These are phyloP conservation scores for Diutina sp. DNA, from an alignment of 1,139 yeast species.

Conservation along the genomic window DNA sequence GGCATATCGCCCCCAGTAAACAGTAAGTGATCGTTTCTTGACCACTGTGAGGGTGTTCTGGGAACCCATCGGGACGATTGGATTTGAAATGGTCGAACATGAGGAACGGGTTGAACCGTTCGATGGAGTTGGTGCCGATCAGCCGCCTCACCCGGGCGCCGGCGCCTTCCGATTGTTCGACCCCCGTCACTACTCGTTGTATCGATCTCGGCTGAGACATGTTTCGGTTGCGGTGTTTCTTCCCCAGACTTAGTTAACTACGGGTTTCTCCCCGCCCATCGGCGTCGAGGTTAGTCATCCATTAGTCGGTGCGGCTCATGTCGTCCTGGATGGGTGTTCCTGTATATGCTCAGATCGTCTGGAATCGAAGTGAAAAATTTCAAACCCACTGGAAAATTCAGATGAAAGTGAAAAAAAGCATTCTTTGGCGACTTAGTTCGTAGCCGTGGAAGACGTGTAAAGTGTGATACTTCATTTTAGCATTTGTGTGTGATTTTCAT, in stretches of 20 bases:
- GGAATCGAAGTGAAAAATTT: background rate
- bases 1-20: slow-evolving; percentile 67
- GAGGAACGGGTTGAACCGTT: slow-evolving; percentile 64
- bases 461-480: no score
- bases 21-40: slow-evolving; percentile 79
- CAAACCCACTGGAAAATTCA: background rate
- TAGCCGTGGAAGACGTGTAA: background rate
- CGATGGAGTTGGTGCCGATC: background rate
- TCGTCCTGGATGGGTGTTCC: background rate
- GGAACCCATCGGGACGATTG: slow-evolving; percentile 50
- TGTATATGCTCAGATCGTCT: background rate
- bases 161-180: slow-evolving; percentile 52
- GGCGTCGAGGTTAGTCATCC: background rate
- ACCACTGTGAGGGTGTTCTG: slow-evolving; percentile 89
- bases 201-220: background rate
- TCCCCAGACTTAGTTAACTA: no score
- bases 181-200: slow-evolving; percentile 2
- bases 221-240: background rate
- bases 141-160: background rate
- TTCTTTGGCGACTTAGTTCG: no score
- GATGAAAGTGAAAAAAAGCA: background rate
- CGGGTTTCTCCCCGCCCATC: background rate
- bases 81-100: slow-evolving; percentile 69
- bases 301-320: background rate
- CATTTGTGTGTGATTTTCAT: no score